A percentile compares a stretch with the other conserved stretches of the same genome.
Conservation (phyloP, 371 early-diverging fungal genomes). For the Funneliformis caledonium region DNA sequence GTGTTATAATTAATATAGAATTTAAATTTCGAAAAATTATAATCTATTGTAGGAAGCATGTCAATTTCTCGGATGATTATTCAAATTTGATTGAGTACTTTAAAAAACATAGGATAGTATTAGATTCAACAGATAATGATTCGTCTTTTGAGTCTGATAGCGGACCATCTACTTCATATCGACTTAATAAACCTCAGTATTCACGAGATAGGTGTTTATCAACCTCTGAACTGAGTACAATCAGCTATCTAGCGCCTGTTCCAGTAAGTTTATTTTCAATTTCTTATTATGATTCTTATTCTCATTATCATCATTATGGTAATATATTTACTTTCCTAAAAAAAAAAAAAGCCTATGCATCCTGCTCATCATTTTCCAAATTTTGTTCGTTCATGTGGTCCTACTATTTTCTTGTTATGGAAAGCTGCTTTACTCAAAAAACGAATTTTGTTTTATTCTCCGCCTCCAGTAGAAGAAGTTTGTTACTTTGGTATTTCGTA, state of each 20-base stretch:
- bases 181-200: not conserved
- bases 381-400: slow-evolving; percentile 55
- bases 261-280: not conserved
- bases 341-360: slow-evolving; percentile 42
- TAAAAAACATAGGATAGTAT: not conserved
- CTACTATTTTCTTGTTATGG: slow-evolving; percentile 62
- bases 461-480: slow-evolving; percentile 54
- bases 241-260: slow-evolving; percentile 8
- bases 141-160: not conserved
- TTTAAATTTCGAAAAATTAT: not conserved
- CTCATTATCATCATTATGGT: not conserved
- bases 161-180: not conserved
- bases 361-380: slow-evolving; percentile 50
- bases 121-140: not conserved
- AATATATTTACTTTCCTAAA: not conserved
- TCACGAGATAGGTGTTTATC: slow-evolving; percentile 3
- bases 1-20: not conserved
- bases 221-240: slow-evolving; percentile 5
- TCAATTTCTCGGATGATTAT: slow-evolving; percentile 18
- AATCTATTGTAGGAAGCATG: not conserved
- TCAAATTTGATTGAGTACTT: slow-evolving; percentile 6
- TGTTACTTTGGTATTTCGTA: slow-evolving; percentile 55
- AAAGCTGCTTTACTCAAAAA: slow-evolving; percentile 60
- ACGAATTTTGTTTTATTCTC: slow-evolving; percentile 57
- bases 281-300: not conserved